Conservation (phyloP, 345 rosid species). For the Turnera subulata region DNA sequence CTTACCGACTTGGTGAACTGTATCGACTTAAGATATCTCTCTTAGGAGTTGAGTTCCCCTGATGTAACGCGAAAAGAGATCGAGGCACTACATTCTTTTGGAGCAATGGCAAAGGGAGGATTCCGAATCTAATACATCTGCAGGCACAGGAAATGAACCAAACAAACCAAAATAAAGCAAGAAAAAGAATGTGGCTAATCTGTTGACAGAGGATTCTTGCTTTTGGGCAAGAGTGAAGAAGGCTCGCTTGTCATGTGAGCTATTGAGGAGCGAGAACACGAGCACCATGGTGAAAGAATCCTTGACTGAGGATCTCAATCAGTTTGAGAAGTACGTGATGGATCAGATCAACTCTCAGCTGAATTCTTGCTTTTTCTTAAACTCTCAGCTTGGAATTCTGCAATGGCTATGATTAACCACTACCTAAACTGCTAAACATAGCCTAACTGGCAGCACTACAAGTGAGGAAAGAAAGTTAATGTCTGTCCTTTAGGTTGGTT, state of each 20-base stretch:
- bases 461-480: no score
- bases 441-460: no score
- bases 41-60: no score
- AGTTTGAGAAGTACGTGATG: constrained; percentile 44
- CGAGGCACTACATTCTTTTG: constrained; percentile 40
- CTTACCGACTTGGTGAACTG: no score
- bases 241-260: constrained; percentile 30
- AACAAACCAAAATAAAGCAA: background rate
- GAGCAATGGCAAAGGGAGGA: constrained; percentile 41
- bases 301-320: constrained; percentile 3
- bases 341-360: constrained; percentile 33
- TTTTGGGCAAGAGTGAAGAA: constrained; percentile 86
- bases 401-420: no score
- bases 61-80: constrained; percentile 39
- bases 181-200: constrained; percentile 23
- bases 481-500: no score
- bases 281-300: constrained; percentile 6
- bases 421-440: no score
- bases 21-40: no score
- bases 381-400: no score
- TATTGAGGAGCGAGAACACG: constrained; percentile 8
- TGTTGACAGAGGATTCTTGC: constrained; percentile 58
- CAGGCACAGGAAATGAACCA: background rate
- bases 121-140: no score
- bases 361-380: constrained; percentile 57